Conservation (phyloP, 140 eudicot genomes). For the Erigeron philadelphicus region DNA sequence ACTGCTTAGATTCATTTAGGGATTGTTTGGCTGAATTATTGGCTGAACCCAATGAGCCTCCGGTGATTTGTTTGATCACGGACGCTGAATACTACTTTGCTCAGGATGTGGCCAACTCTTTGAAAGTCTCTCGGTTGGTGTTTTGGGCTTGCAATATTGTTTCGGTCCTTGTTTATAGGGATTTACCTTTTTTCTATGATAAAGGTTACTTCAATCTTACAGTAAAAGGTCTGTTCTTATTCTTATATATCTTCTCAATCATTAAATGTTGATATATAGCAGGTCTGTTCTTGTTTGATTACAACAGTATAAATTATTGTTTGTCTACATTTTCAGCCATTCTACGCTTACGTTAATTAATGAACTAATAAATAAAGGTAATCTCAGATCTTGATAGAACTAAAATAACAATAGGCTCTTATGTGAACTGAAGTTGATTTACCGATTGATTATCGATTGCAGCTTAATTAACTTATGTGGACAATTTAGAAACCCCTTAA, state of each 20-base stretch:
- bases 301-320: too few relatives aligned
- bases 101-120: slow-evolving; percentile 19
- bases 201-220: slow-evolving; percentile 26
- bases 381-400: too few relatives aligned
- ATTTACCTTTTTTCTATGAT: slow-evolving; percentile 24
- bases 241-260: not conserved
- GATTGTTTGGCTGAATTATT: slow-evolving; percentile 25
- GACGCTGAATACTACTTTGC: slow-evolving; percentile 29
- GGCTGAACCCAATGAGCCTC: slow-evolving; percentile 12
- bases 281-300: slow-evolving; percentile 9
- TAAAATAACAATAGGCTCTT: too few relatives aligned
- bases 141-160: slow-evolving; percentile 34
- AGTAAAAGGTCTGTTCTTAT: slow-evolving; percentile 12
- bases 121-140: slow-evolving; percentile 33
- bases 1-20: slow-evolving; percentile 30
- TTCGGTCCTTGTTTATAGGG: slow-evolving; percentile 27
- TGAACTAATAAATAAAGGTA: too few relatives aligned
- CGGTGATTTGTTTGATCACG: slow-evolving; percentile 27
- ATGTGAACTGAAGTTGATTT: too few relatives aligned
- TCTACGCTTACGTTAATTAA: too few relatives aligned
- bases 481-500: too few relatives aligned
- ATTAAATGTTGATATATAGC: too few relatives aligned
- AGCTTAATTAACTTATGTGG: too few relatives aligned
- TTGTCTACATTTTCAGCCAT: too few relatives aligned
- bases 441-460: too few relatives aligned